Evolutionary conservation across 2,329 filamentous ascomycete genomes (phyloP).

Genomic region (Colletotrichum tofieldiae): DNA sequence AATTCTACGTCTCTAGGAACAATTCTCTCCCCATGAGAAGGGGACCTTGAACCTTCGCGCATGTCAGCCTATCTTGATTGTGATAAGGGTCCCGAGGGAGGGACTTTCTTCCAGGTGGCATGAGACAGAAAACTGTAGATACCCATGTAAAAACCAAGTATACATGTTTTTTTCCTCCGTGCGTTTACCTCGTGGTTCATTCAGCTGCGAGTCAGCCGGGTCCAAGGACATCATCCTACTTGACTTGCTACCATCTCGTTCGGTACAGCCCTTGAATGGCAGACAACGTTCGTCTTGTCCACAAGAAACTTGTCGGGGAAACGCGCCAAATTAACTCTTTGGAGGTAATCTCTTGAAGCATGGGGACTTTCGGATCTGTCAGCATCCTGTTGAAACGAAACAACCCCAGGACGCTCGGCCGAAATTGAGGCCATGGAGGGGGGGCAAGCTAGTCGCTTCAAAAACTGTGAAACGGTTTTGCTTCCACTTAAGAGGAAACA

Average conservation of each 20-base stretch:
- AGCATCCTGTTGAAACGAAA: constrained; percentile 11
- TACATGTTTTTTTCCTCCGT: accelerated
- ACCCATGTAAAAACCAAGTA: no score
- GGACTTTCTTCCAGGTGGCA: no score
- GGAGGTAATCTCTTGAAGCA: neutral
- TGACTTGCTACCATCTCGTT: neutral
- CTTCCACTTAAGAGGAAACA: neutral
- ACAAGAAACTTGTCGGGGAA: neutral
- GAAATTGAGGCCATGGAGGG: neutral
- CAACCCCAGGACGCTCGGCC: constrained; percentile 9
- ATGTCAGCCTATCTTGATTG: neutral
- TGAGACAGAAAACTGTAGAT: neutral
- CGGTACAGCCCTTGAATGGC: neutral
- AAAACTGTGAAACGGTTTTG: neutral
- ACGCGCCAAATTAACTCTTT: no score
- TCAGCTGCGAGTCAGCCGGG: no score
- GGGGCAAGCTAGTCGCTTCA: neutral
- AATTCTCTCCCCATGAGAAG: no score
- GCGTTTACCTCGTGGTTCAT: neutral
- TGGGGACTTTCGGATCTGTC: neutral
- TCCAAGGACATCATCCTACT: no score
- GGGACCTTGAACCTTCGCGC: neutral
- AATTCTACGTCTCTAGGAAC: neutral
- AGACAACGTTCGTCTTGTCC: constrained; percentile 16
- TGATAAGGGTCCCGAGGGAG: neutral